Evolutionary conservation across 768 basidiomycete genomes (phyloP), one percentile per base, ranked within the genome.

Genomic region (Amanita molliuscula): DNA sequence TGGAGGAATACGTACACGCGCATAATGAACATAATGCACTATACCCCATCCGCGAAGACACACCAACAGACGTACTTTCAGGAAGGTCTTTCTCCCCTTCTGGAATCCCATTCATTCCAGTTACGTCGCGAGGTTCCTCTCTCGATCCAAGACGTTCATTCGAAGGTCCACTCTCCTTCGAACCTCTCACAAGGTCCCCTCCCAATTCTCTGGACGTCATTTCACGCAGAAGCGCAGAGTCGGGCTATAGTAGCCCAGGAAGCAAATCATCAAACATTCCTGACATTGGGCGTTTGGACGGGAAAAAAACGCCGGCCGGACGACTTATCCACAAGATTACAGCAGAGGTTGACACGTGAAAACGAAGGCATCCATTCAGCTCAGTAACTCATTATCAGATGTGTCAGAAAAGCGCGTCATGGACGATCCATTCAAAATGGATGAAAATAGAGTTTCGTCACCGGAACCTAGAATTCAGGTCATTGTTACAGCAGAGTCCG

Each of bases 1-100:
- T 82, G 53, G 82, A 88, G 61, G 79, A 86, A 60, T 86, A 78
- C 57, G 51, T 74, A 18, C 75, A 72, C 54, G 66, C 70, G 4
- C 72, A 70, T 48, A 48, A 56, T 6, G 60, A 7, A 13, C 58
- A 62, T 28, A 54, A 43, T 36, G 28, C 52, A 34, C 56, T 54
- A 13, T 53, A 49, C 47, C 42, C 55, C 4, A 55, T 58, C 36
- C 58, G 55, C 33, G 56, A 60, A 37, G 55, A 53, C 31, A 53
- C 58, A 13, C 57, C 55, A 13, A 58, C 60, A 6, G 56, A 57
- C 47, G 47, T 52, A 45, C 55, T 57, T 26, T 47, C 65, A 18
- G 29, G n/a, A 36, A 50, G 49, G 41, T 44, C 29, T 48, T 44
- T 54, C 56, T 42, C 59, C 58, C 43, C 46, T 53, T 16, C 51